Evolutionary conservation across 768 basidiomycete genomes (phyloP), one percentile per base, ranked within the genome.

Genomic region (Lyophyllum semitale): DNA sequence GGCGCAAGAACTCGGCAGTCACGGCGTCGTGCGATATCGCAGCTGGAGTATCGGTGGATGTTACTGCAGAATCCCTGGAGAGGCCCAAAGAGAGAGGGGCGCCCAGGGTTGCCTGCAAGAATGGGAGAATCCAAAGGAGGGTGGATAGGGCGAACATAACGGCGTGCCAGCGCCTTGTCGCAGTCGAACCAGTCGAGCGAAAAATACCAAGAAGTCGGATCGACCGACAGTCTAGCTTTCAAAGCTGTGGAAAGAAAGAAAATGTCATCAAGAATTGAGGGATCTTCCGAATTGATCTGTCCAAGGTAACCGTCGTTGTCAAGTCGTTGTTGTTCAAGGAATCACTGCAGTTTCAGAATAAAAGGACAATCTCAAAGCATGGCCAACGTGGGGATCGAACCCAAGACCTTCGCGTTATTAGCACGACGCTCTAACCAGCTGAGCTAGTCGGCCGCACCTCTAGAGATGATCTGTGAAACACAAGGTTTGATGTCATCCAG

Each of bases 341-440:
- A 42, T 8, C n/a, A 22, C 13, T 11, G 20, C 41, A 23, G 41
- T 1, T 5, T 5, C 22, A 7, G 20, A 42, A 22, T 11, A 37
- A 40, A 18, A 22, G 11, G 20, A 40, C 15, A 18, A 6, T 20
- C 38, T 20, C 6, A 11, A 40, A 4, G 18, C n/a, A 35, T 85
- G 83, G 84, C 84, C 84, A 84, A 84, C 83, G 80, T 85, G 84
- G 84, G 85, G 84, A 79, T 86, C 84, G 84, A 85, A 86, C 84
- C 84, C 84, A 86, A 82, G 85, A 85, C 84, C 84, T 87, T 85
- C 83, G 85, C 81, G 82, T 85, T 83, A 87, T 88, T 89, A 89
- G 87, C 84, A 88, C 88, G 83, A 89, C 88, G 89, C 88, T 91
- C 89, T 89, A 90, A 90, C 89, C 89, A 89, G 77, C 89, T 91